Conservation (phyloP, 176 grass and related monocot genomes). For the Oryza australiensis region DNA sequence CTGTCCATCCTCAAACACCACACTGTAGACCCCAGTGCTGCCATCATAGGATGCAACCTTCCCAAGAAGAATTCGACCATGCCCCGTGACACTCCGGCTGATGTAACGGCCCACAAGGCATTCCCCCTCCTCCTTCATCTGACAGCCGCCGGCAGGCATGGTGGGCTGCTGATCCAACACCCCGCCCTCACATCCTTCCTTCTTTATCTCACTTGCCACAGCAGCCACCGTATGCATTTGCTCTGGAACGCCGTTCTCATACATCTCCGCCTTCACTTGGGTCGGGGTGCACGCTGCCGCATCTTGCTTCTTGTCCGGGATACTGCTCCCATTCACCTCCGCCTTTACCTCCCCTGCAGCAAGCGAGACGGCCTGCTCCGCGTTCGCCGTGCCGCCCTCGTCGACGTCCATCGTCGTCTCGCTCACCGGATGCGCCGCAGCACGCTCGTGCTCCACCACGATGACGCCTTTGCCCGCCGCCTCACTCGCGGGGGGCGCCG, state of each 20-base stretch:
- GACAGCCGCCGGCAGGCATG: background rate
- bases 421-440: background rate
- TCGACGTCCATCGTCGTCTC: background rate
- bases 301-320: background rate
- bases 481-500: background rate
- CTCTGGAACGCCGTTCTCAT: background rate
- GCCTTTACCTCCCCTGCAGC: background rate
- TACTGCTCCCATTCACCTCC: background rate
- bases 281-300: background rate
- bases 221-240: background rate
- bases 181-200: slow-evolving; percentile 2
- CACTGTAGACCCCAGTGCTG: slow-evolving; percentile 8
- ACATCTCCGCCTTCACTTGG: background rate
- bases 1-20: slow-evolving; percentile 63
- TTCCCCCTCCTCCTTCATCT: slow-evolving; percentile 27
- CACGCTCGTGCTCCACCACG: background rate
- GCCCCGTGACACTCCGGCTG: slow-evolving; percentile 34
- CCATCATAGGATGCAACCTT: slow-evolving; percentile 52
- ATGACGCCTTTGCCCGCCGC: background rate
- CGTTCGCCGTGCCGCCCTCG: background rate
- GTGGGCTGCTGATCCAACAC: slow-evolving; percentile 13
- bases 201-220: slow-evolving; percentile 9
- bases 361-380: background rate
- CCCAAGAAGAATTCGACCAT: slow-evolving; percentile 44
- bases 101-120: slow-evolving; percentile 63